Base-by-base conservation (phyloP, 768 basidiomycete genomes). In the Sporobolomyces roseus region DNA sequence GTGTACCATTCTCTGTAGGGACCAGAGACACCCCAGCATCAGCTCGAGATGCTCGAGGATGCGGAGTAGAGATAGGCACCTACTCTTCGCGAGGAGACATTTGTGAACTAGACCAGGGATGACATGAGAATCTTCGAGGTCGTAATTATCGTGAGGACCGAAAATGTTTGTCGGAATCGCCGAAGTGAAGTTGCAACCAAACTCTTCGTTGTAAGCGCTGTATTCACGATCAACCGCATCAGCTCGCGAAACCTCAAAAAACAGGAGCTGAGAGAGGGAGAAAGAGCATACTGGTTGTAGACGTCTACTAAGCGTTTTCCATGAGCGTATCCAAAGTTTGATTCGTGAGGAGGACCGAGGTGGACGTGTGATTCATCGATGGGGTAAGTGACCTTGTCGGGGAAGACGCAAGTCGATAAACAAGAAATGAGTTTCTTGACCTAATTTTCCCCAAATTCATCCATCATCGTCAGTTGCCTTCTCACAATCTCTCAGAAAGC, bases 101-200 rank as follows among this genome's bases (percentile, higher is more conserved):
- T 89, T 91, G 81, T 97, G 93, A 52, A 94, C 88, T 61, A 98
- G 83, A 12, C 86, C 93, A 12, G 93, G 93, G 70, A 98, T 93
- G 74, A 96, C 94, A 79, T 97, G 93, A 10, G 93, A 87, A 72
- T 88, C 86, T 76, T 91, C 88, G 25, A 96, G 83, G 75, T 93
- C 88, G 77, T 89, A 98, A 81, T 97, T 97, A 80, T 96, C 93
- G 76, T 91, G 79, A 7, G 90, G 90, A 19, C 93, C 93, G 77
- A 97, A 97, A n/a, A 97, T 86, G 77, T 93, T 96, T 16, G 94
- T 97, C 1, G 94, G 93, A 76, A 98, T 98, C 19, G 93, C 92
- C 48, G 91, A 91, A 6, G 93, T 96, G 77, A 96, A 97, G 79
- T 91, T 91, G 80, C 86, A 87, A 25, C 93, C 93, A 74, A 88